Conservation (phyloP, 495 filamentous ascomycete species). For the Penicillium flavigenum region DNA sequence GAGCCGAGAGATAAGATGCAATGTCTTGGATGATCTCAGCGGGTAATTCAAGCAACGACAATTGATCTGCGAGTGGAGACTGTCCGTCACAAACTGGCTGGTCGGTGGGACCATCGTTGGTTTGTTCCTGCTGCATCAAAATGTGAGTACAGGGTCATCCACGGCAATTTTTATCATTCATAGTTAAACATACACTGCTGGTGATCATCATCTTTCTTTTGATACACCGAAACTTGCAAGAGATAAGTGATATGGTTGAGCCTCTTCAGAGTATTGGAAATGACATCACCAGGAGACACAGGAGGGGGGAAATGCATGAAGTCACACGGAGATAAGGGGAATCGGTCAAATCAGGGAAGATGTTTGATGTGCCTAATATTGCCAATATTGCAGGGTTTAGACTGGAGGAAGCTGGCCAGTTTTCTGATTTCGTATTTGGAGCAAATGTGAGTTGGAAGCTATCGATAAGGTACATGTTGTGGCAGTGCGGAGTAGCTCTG, state of each 20-base stretch:
- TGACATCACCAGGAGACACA: slow-evolving; percentile 26
- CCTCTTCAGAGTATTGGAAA: slow-evolving; percentile 13
- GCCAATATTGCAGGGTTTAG: slow-evolving; percentile 2
- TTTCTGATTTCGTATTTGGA: background rate
- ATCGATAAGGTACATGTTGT: background rate
- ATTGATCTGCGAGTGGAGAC: background rate
- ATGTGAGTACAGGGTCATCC: background rate
- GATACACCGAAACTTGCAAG: background rate
- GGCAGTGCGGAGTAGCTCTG: background rate
- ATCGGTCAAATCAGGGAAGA: background rate
- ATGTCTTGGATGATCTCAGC: slow-evolving; percentile 63
- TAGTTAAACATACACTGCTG: background rate
- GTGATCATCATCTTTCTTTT: slow-evolving; percentile 5
- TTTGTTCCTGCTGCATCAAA: slow-evolving; percentile 9
- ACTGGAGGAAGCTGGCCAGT: background rate
- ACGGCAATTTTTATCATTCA: background rate
- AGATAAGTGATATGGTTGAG: slow-evolving; percentile 4
- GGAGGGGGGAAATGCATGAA: slow-evolving; percentile 12
- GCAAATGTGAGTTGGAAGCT: background rate
- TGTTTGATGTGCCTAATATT: background rate
- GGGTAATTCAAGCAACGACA: slow-evolving; percentile 52
- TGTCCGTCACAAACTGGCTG: slow-evolving; percentile 12
- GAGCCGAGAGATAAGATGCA: slow-evolving; percentile 57
- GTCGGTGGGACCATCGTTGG: slow-evolving; percentile 3
- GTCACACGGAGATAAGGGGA: background rate